A percentile compares a stretch with the other conserved stretches of the same genome.
Conservation (phyloP, 176 grass and related monocot genomes). For the Juncus inflexus region DNA sequence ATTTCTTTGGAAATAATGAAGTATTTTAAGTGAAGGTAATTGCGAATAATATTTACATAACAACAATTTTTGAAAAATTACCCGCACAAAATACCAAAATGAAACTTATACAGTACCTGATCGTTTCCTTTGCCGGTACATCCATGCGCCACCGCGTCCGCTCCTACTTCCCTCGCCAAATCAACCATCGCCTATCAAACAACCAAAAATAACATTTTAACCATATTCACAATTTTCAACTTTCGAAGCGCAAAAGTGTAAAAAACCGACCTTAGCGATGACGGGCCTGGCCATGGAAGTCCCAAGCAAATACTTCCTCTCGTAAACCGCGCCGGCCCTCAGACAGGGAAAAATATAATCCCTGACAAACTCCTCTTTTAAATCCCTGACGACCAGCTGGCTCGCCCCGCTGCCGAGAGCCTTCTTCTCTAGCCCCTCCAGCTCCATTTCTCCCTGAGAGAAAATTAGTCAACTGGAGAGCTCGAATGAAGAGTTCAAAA, state of each 20-base stretch:
- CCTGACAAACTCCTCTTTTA: slow-evolving; percentile 89
- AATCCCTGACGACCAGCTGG: slow-evolving; percentile 92
- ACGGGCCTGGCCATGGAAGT: slow-evolving; percentile 97
- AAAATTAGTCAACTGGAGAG: too few species aligned
- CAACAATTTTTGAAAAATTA: neutral
- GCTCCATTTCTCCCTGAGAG: slow-evolving; percentile 63
- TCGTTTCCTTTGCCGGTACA: slow-evolving; percentile 98
- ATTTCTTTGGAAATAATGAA: too few species aligned
- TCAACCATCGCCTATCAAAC: slow-evolving; percentile 80
- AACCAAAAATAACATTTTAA: neutral
- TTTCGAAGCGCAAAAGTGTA: neutral
- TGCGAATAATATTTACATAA: too few species aligned
- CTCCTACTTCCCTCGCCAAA: slow-evolving; percentile 87
- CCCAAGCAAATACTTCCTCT: slow-evolving; percentile 96
- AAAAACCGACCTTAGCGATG: slow-evolving; percentile 74
- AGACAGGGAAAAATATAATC: slow-evolving; percentile 92
- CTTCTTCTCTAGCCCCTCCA: slow-evolving; percentile 92
- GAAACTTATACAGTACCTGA: slow-evolving; percentile 42
- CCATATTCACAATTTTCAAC: too few species aligned
- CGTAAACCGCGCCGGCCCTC: slow-evolving; percentile 89
- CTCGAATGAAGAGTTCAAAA: too few species aligned
- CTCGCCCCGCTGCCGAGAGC: slow-evolving; percentile 92
- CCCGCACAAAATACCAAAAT: neutral
- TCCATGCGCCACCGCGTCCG: slow-evolving; percentile 86
- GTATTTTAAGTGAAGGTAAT: too few species aligned